phyloP scores from a whole-genome alignment of 2,329 filamentous ascomycete species.

The Claviceps purpurea region DNA sequence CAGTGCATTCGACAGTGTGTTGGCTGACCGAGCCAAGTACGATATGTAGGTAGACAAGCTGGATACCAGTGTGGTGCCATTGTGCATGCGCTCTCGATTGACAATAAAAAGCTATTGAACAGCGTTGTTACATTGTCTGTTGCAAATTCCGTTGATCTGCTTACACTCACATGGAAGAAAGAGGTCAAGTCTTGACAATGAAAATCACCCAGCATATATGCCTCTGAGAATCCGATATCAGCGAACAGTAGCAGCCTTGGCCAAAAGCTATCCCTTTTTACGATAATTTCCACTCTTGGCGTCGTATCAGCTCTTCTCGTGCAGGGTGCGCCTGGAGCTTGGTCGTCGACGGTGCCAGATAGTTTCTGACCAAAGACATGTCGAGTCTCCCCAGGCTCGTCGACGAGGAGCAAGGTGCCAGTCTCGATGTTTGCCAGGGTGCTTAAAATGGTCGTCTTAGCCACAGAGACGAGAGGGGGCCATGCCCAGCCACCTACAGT shows the following conservation, averaged over 20 bases:
- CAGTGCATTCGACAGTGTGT: constrained; percentile 43
- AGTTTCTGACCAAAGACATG: constrained; percentile 33
- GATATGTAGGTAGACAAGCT: constrained; percentile 43
- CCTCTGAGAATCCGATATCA: constrained; percentile 63
- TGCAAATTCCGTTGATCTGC: neutral
- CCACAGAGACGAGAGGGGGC: constrained; percentile 31
- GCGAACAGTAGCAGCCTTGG: constrained; percentile 54
- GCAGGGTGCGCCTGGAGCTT: constrained; percentile 22
- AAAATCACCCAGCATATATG: constrained; percentile 61
- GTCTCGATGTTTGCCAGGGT: constrained; percentile 32
- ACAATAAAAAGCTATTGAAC: constrained; percentile 49
- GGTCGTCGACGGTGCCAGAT: constrained; percentile 20
- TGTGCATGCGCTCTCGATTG: constrained; percentile 50
- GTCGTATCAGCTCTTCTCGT: constrained; percentile 19
- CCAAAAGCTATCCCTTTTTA: constrained; percentile 58
- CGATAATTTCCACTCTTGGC: constrained; percentile 39
- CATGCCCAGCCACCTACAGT: constrained; percentile 32
- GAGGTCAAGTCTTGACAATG: constrained; percentile 51
- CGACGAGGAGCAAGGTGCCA: constrained; percentile 34
- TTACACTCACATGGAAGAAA: constrained; percentile 48
- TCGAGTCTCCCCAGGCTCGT: constrained; percentile 29
- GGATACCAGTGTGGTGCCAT: constrained; percentile 50
- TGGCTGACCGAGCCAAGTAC: constrained; percentile 42
- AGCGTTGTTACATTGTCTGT: neutral
- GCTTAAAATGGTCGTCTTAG: constrained; percentile 31